Percentiles rank a stretch among this genome's conserved stretches.
Evolutionary conservation across 345 rosid genomes (phyloP).

Genomic region (Eucalyptus regnans): DNA sequence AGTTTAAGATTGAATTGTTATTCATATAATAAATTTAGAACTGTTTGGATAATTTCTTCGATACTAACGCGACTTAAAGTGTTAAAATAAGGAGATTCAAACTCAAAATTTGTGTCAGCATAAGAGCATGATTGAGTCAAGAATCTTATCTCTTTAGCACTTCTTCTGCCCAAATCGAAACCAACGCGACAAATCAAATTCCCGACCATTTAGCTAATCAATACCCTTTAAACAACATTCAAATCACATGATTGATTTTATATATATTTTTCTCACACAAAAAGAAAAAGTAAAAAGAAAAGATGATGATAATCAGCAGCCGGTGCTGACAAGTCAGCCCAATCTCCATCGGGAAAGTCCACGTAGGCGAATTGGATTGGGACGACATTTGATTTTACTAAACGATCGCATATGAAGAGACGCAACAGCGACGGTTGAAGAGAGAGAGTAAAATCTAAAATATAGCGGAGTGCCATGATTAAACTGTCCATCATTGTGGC

Average conservation of each 20-base stretch:
- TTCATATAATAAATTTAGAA: not conserved
- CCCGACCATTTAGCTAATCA: not conserved
- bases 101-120: not conserved
- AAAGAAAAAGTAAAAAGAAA: not conserved
- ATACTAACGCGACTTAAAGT: not conserved
- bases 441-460: not conserved
- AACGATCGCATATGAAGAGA: not conserved
- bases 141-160: not conserved
- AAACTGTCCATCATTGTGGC: not conserved
- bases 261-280: not conserved
- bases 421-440: not conserved
- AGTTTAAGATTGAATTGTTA: fast-evolving
- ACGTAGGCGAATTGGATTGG: not conserved
- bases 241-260: not conserved
- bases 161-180: not conserved
- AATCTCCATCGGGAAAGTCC: not conserved
- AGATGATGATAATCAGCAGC: not conserved
- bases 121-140: not conserved
- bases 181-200: not conserved
- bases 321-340: not conserved
- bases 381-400: not conserved
- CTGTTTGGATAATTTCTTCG: fast-evolving
- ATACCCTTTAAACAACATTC: not conserved
- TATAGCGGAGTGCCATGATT: not conserved
- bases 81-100: not conserved